Percentiles rank a stretch among this genome's conserved stretches.
These are phyloP conservation scores for Metschnikowia reukaufii DNA, from an alignment of 805 yeast species.

Conservation along the genomic window DNA sequence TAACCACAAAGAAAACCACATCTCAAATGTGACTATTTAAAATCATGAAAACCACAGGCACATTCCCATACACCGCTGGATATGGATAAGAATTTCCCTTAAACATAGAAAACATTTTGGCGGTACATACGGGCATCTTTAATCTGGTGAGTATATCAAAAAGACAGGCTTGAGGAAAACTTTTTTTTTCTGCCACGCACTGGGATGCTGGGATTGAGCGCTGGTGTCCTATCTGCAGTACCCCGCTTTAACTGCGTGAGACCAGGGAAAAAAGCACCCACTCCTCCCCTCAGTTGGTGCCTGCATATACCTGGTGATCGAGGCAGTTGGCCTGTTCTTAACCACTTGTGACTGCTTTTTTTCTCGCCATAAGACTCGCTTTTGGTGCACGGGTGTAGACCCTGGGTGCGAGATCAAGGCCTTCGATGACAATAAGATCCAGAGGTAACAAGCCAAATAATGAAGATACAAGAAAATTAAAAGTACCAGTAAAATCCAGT, in stretches of 20 bases:
- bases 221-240: slow-evolving; percentile 9
- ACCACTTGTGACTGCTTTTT: slow-evolving; percentile 20
- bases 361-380: no score
- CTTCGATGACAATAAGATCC: neutral
- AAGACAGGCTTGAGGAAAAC: slow-evolving; percentile 16
- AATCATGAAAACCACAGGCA: neutral
- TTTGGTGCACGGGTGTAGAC: slow-evolving; percentile 5
- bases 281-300: no score
- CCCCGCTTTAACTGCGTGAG: neutral
- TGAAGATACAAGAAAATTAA: neutral
- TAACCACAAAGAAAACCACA: neutral
- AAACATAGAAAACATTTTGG: neutral
- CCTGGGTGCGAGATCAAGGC: neutral
- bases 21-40: no score
- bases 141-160: slow-evolving; percentile 12
- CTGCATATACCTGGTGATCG: neutral
- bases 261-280: neutral
- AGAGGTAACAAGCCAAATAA: neutral
- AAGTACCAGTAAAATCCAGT: neutral
- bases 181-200: slow-evolving; percentile 15
- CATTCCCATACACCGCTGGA: neutral
- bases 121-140: slow-evolving; percentile 45
- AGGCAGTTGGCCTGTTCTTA: neutral
- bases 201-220: slow-evolving; percentile 5
- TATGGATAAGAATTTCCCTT: neutral